Evolutionary conservation across 495 filamentous ascomycete species (phyloP).

Genomic region (Endocarpon pusillum): DNA sequence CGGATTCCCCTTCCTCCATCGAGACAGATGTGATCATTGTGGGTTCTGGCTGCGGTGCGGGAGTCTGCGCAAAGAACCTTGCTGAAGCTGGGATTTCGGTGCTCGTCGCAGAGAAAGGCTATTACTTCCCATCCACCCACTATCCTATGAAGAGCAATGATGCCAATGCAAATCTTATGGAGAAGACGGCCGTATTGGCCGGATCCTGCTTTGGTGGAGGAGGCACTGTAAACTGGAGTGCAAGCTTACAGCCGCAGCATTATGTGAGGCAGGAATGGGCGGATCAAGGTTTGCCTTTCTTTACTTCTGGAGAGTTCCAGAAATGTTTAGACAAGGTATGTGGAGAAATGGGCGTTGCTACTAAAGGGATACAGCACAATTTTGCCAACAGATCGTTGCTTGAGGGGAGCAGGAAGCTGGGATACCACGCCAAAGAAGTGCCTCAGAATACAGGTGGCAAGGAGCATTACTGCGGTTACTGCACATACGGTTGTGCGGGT

Average conservation of each 20-base stretch:
- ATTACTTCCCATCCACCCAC: constrained; percentile 51
- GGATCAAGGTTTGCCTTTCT: constrained; percentile 51
- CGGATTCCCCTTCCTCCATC: constrained; percentile 32
- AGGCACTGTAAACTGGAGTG: constrained; percentile 78
- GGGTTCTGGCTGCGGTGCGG: constrained; percentile 79
- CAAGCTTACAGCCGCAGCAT: constrained; percentile 62
- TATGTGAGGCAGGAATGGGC: constrained; percentile 78
- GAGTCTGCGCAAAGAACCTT: constrained; percentile 62
- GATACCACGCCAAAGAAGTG: constrained; percentile 49
- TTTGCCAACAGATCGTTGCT: constrained; percentile 47
- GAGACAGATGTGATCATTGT: constrained; percentile 74
- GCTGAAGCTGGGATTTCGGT: constrained; percentile 59
- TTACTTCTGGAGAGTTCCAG: constrained; percentile 61
- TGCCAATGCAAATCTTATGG: constrained; percentile 43
- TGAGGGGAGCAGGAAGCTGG: constrained; percentile 59
- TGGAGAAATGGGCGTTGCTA: constrained; percentile 62
- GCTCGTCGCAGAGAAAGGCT: constrained; percentile 67
- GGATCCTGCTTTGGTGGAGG: constrained; percentile 74
- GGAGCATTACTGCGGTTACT: constrained; percentile 64
- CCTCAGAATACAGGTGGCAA: constrained; percentile 64
- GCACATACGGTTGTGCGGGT: constrained; percentile 55
- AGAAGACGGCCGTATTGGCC: constrained; percentile 42
- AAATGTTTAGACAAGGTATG: constrained; percentile 55
- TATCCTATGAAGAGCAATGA: constrained; percentile 53
- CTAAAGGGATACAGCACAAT: constrained; percentile 51